Evolutionary conservation across 495 filamentous ascomycete genomes (phyloP).

Genomic region (Beverwykella pulmonaria): DNA sequence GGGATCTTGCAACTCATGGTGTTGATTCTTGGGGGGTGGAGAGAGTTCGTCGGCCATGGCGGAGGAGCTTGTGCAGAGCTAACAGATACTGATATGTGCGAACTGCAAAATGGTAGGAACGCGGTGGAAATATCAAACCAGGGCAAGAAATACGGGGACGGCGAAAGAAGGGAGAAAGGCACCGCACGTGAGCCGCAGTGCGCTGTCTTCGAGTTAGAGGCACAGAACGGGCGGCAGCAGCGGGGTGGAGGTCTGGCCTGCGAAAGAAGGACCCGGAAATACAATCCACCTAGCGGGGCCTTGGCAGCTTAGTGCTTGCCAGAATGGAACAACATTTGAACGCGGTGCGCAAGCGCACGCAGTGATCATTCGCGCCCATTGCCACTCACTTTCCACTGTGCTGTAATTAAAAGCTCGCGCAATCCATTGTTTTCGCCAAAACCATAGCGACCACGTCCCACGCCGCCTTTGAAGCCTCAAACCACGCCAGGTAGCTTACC

Average conservation of each 20-base stretch:
- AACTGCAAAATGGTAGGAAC: background rate
- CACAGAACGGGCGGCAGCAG: background rate
- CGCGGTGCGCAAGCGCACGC: background rate
- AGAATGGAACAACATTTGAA: too few relatives aligned
- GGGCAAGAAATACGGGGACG: background rate
- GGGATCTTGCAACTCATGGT: constrained; percentile 68
- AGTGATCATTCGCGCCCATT: background rate
- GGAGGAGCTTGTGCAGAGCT: background rate
- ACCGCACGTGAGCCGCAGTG: background rate
- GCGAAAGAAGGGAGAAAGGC: background rate
- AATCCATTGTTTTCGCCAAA: background rate
- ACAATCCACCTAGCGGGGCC: background rate
- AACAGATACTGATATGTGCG: background rate
- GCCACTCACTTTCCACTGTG: background rate
- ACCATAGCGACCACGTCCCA: background rate
- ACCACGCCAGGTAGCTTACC: background rate
- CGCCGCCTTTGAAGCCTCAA: background rate
- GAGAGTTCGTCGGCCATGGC: constrained; percentile 52
- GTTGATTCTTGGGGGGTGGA: constrained; percentile 62
- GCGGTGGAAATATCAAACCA: background rate
- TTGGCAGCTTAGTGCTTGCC: background rate
- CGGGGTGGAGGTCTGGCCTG: background rate
- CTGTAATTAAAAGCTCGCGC: background rate
- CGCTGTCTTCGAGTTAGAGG: background rate
- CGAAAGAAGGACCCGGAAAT: background rate